These are phyloP conservation scores for Raphidocelis subcapitata DNA, from an alignment of 139 green algal species.

Conservation along the genomic window DNA sequence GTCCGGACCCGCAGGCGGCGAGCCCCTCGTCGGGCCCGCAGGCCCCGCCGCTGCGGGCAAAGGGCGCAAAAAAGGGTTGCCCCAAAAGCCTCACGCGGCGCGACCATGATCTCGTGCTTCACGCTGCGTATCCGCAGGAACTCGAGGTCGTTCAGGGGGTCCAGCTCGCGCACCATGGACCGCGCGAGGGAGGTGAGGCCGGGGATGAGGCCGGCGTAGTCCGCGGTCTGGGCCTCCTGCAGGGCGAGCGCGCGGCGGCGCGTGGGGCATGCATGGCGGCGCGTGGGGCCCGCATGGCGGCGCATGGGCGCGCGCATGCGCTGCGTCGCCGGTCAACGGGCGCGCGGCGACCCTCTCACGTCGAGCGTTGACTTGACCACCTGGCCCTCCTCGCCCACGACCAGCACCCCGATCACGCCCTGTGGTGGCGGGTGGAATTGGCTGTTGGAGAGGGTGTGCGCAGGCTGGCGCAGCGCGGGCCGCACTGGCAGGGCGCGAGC, in stretches of 20 bases:
- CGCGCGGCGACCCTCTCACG: slow-evolving; percentile 10
- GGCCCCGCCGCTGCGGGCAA: no score
- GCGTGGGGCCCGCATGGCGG: no score
- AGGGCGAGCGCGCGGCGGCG: not conserved
- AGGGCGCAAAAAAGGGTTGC: not conserved
- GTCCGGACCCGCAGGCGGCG: not conserved
- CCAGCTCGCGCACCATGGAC: slow-evolving; percentile 71
- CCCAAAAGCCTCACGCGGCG: slow-evolving; percentile 38
- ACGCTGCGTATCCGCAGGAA: slow-evolving; percentile 71
- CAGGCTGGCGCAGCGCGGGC: not conserved
- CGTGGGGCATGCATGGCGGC: not conserved
- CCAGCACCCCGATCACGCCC: slow-evolving; percentile 52
- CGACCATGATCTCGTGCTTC: slow-evolving; percentile 82
- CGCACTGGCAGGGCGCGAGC: no score
- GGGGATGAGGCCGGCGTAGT: slow-evolving; percentile 71
- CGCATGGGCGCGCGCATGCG: not conserved
- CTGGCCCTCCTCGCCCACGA: slow-evolving; percentile 45
- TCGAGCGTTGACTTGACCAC: slow-evolving; percentile 49
- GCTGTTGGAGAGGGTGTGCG: not conserved
- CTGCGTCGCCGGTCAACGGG: no score
- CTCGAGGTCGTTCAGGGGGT: slow-evolving; percentile 80
- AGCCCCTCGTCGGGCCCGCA: not conserved
- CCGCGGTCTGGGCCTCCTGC: slow-evolving; percentile 61
- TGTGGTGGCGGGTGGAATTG: slow-evolving; percentile 9
- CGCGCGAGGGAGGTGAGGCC: slow-evolving; percentile 62